A percentile compares a stretch with the other conserved stretches of the same genome.
These are phyloP conservation scores for Diutina rugosa DNA, from an alignment of 1,139 yeast species.

Conservation along the genomic window DNA sequence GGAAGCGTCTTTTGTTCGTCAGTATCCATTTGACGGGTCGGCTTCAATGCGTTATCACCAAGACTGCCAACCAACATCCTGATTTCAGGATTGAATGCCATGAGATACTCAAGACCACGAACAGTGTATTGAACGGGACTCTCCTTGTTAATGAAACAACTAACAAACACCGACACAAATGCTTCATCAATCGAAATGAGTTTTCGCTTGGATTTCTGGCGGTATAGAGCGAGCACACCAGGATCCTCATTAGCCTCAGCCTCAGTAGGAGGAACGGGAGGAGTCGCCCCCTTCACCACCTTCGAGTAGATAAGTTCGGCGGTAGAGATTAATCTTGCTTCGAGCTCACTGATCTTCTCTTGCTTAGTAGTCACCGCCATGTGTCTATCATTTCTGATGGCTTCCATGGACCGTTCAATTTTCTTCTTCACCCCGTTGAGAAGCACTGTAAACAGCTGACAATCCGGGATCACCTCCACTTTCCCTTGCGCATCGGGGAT, in stretches of 20 bases:
- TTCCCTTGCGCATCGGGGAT: constrained; percentile 3
- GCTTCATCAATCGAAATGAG: constrained; percentile 18
- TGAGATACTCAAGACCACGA: constrained; percentile 16
- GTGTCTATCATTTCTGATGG: constrained; percentile 8
- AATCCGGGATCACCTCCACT: constrained; percentile 15
- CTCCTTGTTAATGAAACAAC: constrained; percentile 17
- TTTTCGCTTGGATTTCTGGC: constrained; percentile 9
- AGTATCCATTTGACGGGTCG: constrained; percentile 2
- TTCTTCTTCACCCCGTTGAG: constrained; percentile 22
- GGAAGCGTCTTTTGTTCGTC: not conserved
- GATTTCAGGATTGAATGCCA: constrained; percentile 24
- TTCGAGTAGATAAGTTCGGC: constrained; percentile 17
- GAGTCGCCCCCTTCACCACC: constrained; percentile 17
- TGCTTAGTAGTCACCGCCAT: constrained; percentile 12
- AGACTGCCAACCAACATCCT: constrained; percentile 10
- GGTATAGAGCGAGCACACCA: constrained; percentile 10
- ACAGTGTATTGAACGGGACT: constrained; percentile 15
- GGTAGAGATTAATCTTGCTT: constrained; percentile 16
- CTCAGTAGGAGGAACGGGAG: constrained; percentile 22
- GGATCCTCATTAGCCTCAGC: constrained; percentile 13
- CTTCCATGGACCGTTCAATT: constrained; percentile 10
- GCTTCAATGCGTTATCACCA: constrained; percentile 1
- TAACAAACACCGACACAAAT: constrained; percentile 17
- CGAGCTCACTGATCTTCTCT: constrained; percentile 14
- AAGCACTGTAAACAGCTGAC: constrained; percentile 28